Base-by-base conservation (phyloP, 2,329 filamentous ascomycete genomes). In the Aureobasidium sp. region DNA sequence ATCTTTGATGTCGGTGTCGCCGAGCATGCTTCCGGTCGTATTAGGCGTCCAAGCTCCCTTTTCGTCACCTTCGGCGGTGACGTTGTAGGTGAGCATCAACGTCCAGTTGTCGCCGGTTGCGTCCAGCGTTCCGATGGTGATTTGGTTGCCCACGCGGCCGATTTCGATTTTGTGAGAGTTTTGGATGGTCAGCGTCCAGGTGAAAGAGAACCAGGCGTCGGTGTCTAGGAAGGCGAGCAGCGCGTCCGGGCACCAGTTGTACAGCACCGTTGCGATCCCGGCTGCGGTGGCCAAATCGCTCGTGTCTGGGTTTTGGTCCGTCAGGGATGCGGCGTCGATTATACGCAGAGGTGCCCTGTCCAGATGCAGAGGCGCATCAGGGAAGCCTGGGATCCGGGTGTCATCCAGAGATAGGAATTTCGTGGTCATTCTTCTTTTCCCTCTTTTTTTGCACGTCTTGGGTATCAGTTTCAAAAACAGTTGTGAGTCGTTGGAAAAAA, bases 1-100 rank as follows among this genome's bases (percentile, higher is more conserved):
- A 8, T 41, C 27, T 11, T 21, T 50, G 17, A 40, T 12, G 83
- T 51, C 48, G 6, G 14, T 7, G 27, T 41, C 19, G 21, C 37
- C 37, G 7, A 37, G 35, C 48, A 51, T 51, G 21, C 48, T 51
- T 19, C 41, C 48, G 4, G 3, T 14, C 3, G 5, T 21, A 37
- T 61, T 55, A 2, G 58, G 49, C 5, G 53, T 39, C 59, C 59
- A 61, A 10, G 27, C 12, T n/a, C 54, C 47, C 3, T 14, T 17
- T 1, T 41, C 2, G 6, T 17, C 17, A 16, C 27, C 35, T 8
- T 42, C 42, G 4, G 39, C 10, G 2, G 19, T 8, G 22, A 59
- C 57, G 12, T 48, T 30, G 42, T 55, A 59, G 3, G 56, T 57
- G 2, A 59, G 22, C 55, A 61, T 57, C 3, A 59, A n/a, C 25